A percentile compares a stretch with the other conserved stretches of the same genome.
Conservation (phyloP, 1,284 basidiomycete genomes). For the Ganoderma leucocontextum region DNA sequence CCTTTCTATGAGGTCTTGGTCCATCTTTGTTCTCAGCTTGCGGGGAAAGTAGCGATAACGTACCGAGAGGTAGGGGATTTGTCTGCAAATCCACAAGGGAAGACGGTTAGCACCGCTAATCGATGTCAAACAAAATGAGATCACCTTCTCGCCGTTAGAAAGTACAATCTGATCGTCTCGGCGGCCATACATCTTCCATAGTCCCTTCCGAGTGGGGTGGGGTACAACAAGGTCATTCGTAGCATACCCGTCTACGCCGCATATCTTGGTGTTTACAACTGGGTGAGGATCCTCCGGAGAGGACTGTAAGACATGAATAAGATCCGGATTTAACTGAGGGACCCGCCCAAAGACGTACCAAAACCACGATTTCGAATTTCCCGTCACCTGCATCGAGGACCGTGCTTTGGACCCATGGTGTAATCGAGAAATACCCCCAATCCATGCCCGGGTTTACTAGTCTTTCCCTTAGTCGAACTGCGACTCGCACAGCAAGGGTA, state of each 20-base stretch:
- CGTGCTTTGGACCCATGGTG: conserved; percentile 10
- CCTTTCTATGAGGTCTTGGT: conserved; percentile 33
- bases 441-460: conserved; percentile 22
- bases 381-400: conserved; percentile 15
- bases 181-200: conserved; percentile 20
- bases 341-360: conserved; percentile 9
- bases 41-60: not conserved
- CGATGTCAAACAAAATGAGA: not conserved
- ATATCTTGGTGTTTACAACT: conserved; percentile 15
- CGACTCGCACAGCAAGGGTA: not conserved
- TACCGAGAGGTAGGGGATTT: conserved; percentile 52
- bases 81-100: conserved; percentile 37
- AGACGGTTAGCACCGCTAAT: not conserved
- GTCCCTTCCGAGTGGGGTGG: conserved; percentile 17
- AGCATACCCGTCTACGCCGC: conserved; percentile 18
- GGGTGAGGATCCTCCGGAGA: conserved; percentile 16
- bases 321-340: not conserved
- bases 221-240: conserved; percentile 22
- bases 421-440: conserved; percentile 25
- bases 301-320: conserved; percentile 6
- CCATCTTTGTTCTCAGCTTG: not conserved
- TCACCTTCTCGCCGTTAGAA: conserved; percentile 28
- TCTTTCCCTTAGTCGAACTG: not conserved
- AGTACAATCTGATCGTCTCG: conserved; percentile 26
- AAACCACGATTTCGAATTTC: conserved; percentile 19